Evolutionary conservation across 228 moss, liverwort and hornwort species (phyloP).

Genomic region (Sphagnum fallax): DNA sequence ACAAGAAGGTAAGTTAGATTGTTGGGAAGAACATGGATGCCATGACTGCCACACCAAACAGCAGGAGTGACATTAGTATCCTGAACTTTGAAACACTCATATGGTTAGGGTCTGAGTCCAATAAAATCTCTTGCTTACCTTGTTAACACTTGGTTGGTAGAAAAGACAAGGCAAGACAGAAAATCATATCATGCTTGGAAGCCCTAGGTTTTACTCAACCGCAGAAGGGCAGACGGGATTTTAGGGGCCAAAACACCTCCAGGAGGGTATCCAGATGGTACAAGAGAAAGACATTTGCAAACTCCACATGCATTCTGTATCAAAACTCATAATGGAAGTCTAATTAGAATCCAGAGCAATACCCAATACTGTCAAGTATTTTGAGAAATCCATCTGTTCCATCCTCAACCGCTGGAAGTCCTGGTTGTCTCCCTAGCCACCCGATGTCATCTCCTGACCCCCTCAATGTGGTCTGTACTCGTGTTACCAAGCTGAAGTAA

Average conservation of each 20-base stretch:
- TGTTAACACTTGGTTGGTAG: no score
- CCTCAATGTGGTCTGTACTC: slow-evolving; percentile 92
- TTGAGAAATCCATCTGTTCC: slow-evolving; percentile 73
- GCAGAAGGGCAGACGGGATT: no score
- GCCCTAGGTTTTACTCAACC: no score
- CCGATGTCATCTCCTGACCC: slow-evolving; percentile 97
- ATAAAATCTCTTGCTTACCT: no score
- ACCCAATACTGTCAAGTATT: slow-evolving; percentile 81
- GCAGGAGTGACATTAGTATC: neutral
- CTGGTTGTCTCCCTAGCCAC: slow-evolving; percentile 73
- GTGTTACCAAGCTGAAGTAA: slow-evolving; percentile 65
- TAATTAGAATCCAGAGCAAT: neutral
- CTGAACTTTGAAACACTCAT: neutral
- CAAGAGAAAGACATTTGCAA: no score
- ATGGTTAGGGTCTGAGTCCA: neutral
- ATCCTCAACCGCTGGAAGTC: slow-evolving; percentile 68
- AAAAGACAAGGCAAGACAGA: no score
- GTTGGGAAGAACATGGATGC: slow-evolving; percentile 79
- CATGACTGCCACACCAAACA: slow-evolving; percentile 44
- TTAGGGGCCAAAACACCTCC: no score
- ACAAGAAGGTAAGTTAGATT: slow-evolving; percentile 76
- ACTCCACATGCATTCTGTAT: no score
- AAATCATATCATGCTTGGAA: no score
- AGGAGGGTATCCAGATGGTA: no score
- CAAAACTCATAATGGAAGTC: no score